Evolutionary conservation across 768 basidiomycete genomes (phyloP).

Genomic region (Boletellus emodensis): DNA sequence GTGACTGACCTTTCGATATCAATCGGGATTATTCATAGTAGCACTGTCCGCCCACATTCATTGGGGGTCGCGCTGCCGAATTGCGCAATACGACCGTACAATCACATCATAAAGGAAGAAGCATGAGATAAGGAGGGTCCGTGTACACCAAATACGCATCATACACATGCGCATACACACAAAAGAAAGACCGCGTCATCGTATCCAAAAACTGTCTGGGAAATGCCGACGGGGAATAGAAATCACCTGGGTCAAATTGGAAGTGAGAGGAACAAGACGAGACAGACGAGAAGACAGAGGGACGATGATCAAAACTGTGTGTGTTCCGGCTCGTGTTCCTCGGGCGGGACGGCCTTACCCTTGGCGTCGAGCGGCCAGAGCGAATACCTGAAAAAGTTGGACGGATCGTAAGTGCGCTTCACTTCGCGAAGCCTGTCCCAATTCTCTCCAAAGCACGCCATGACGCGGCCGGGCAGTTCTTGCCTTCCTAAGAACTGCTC

Average conservation of each 20-base stretch:
- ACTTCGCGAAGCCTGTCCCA: slow-evolving; percentile 67
- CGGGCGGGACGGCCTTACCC: slow-evolving; percentile 51
- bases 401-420: slow-evolving; percentile 75
- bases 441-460: slow-evolving; percentile 68
- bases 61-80: neutral
- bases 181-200: too few relatives aligned
- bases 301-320: slow-evolving; percentile 15
- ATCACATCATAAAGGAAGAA: neutral
- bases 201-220: too few relatives aligned
- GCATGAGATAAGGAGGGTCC: neutral
- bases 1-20: too few relatives aligned
- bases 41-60: neutral
- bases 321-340: slow-evolving; percentile 56
- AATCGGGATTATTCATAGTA: too few relatives aligned
- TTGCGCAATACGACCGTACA: neutral
- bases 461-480: slow-evolving; percentile 58
- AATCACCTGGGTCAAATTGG: too few relatives aligned
- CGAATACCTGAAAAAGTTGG: slow-evolving; percentile 67
- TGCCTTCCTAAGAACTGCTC: slow-evolving; percentile 71
- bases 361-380: slow-evolving; percentile 74
- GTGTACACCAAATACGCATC: too few relatives aligned
- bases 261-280: neutral
- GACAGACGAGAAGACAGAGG: neutral
- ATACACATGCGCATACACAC: too few relatives aligned
- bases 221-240: too few relatives aligned